phyloP scores from a whole-genome alignment of 2,329 filamentous ascomycete genomes.

The Macrophomina tecta region DNA sequence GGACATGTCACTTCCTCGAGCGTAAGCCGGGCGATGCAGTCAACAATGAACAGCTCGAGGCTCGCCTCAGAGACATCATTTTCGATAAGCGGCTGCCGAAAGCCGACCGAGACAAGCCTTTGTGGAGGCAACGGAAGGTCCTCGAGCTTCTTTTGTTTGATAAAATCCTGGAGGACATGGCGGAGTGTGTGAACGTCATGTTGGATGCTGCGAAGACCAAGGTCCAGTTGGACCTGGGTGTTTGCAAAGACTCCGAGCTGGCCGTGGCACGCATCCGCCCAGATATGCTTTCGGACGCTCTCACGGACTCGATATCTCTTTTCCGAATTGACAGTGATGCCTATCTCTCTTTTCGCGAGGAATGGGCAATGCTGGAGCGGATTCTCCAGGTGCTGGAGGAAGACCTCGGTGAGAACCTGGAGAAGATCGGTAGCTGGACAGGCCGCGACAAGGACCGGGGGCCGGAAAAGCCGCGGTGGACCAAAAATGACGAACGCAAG shows the following conservation, averaged over 20 bases:
- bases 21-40: background rate
- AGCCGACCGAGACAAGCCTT: constrained; percentile 4
- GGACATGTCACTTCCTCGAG: constrained; percentile 40
- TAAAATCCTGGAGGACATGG: constrained; percentile 31
- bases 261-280: background rate
- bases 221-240: background rate
- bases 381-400: constrained; percentile 33
- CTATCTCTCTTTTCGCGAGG: constrained; percentile 22
- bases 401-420: constrained; percentile 31
- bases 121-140: constrained; percentile 39
- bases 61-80: background rate
- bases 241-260: background rate
- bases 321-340: constrained; percentile 21
- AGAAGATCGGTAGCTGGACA: constrained; percentile 36
- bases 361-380: constrained; percentile 32
- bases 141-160: constrained; percentile 39
- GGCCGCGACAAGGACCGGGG: constrained; percentile 37
- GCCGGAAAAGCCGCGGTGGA: constrained; percentile 41
- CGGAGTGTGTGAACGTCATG: constrained; percentile 2
- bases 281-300: constrained; percentile 10
- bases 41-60: background rate
- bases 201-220: background rate
- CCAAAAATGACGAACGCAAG: constrained; percentile 41
- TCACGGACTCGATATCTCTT: constrained; percentile 3
- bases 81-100: constrained; percentile 11